Evolutionary conservation across 2,329 filamentous ascomycete species (phyloP).

Genomic region (Teratosphaeria destructans): DNA sequence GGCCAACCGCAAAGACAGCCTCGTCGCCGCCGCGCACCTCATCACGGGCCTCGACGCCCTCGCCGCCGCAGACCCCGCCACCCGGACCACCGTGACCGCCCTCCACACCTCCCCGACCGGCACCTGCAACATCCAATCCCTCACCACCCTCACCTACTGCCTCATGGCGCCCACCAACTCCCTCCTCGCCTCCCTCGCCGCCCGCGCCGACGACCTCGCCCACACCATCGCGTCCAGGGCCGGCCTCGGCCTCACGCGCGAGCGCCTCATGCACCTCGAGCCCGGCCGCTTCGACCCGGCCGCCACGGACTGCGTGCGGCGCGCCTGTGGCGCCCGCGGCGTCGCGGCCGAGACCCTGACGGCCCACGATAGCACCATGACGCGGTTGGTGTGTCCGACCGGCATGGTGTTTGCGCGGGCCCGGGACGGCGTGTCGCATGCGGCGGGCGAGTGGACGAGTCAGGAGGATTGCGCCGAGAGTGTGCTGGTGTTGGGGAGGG

Average conservation of each 20-base stretch:
- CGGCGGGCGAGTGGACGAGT: neutral
- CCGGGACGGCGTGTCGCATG: neutral
- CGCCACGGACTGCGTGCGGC: neutral
- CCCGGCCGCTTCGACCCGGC: neutral
- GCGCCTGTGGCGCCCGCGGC: neutral
- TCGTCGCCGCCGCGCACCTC: slow-evolving; percentile 17
- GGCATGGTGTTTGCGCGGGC: neutral
- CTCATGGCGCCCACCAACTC: slow-evolving; percentile 8
- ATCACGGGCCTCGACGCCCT: slow-evolving; percentile 7
- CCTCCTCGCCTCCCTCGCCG: too few species aligned
- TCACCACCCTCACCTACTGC: slow-evolving; percentile 17
- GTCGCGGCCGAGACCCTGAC: neutral
- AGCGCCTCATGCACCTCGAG: neutral
- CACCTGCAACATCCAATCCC: slow-evolving; percentile 22
- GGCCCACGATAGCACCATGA: neutral
- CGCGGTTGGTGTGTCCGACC: neutral
- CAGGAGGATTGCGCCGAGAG: neutral
- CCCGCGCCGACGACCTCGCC: neutral
- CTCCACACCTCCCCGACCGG: slow-evolving; percentile 1
- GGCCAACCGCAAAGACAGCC: slow-evolving; percentile 16
- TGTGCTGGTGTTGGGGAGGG: neutral
- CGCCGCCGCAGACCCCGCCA: too few species aligned
- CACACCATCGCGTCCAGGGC: neutral
- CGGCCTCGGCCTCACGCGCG: too few species aligned
- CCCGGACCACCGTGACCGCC: too few species aligned